Evolutionary conservation across 176 grass and related monocot genomes (phyloP).

Genomic region (Saccharum officinarum): DNA sequence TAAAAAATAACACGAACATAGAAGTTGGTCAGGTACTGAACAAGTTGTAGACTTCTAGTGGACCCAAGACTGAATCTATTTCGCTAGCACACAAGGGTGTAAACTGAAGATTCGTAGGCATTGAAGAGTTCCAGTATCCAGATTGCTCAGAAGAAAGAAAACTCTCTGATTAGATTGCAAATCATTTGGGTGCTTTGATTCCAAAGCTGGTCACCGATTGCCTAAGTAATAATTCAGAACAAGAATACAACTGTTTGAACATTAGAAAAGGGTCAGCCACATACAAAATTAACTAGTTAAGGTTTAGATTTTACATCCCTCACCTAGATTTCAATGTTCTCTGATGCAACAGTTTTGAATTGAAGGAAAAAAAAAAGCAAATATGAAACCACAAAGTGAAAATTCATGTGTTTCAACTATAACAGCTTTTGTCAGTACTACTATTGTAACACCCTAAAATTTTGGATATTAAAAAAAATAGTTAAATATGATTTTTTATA

Average conservation of each 20-base stretch:
- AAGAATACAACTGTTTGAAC: not conserved
- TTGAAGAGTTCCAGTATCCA: not conserved
- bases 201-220: not conserved
- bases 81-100: not conserved
- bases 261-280: not conserved
- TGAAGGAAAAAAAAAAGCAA: not conserved
- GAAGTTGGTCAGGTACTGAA: not conserved
- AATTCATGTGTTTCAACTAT: not conserved
- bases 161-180: not conserved
- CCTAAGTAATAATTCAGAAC: too few relatives aligned
- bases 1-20: not conserved
- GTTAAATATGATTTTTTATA: too few relatives aligned
- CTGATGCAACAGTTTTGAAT: not conserved
- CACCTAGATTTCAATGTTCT: not conserved
- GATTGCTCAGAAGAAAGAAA: conserved; percentile 1
- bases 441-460: too few relatives aligned
- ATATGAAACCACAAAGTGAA: not conserved
- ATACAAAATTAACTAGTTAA: not conserved
- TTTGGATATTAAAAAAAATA: too few relatives aligned
- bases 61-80: not conserved
- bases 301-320: not conserved
- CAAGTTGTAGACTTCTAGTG: not conserved
- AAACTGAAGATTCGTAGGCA: not conserved
- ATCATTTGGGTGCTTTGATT: not conserved
- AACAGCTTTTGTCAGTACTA: not conserved